Percentiles rank a stretch among this genome's conserved stretches.
Evolutionary conservation across 2,329 filamentous ascomycete genomes (phyloP).

Genomic region (Macrophomina phaseolina): DNA sequence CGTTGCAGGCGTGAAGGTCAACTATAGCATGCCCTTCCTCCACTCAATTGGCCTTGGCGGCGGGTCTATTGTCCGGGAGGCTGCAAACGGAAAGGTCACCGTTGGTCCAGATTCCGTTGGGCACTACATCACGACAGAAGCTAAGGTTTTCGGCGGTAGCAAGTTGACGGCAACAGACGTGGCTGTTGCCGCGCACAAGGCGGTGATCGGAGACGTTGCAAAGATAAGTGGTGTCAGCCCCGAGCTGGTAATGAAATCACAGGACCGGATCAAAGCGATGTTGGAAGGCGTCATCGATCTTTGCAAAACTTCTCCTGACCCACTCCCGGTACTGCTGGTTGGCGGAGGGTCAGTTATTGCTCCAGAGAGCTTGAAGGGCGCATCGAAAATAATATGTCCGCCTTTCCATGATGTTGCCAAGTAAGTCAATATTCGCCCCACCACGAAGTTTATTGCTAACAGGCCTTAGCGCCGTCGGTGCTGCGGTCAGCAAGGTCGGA

Average conservation of each 20-base stretch:
- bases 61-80: slow-evolving; percentile 59
- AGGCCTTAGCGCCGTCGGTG: slow-evolving; percentile 15
- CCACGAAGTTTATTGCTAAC: slow-evolving; percentile 37
- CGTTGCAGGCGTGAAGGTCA: slow-evolving; percentile 67
- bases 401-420: slow-evolving; percentile 26
- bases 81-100: slow-evolving; percentile 44
- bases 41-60: slow-evolving; percentile 62
- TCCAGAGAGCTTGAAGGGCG: slow-evolving; percentile 61
- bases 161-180: slow-evolving; percentile 66
- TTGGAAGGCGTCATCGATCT: slow-evolving; percentile 64
- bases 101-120: slow-evolving; percentile 69
- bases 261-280: slow-evolving; percentile 56
- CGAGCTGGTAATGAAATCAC: slow-evolving; percentile 5
- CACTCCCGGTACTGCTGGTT: slow-evolving; percentile 65
- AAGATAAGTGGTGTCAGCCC: slow-evolving; percentile 44
- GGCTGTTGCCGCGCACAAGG: slow-evolving; percentile 46
- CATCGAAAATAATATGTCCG: slow-evolving; percentile 58
- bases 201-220: slow-evolving; percentile 51
- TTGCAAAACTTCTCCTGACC: slow-evolving; percentile 67
- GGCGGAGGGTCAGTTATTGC: slow-evolving; percentile 68
- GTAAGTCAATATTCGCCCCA: neutral
- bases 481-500: slow-evolving; percentile 29
- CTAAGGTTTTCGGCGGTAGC: slow-evolving; percentile 63
- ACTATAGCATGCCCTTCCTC: slow-evolving; percentile 39
- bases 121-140: slow-evolving; percentile 60